Percentiles rank a stretch among this genome's conserved stretches.
phyloP scores from a whole-genome alignment of 225 moss, liverwort and hornwort genomes.

The Bryoerythrophyllum caledonicum region DNA sequence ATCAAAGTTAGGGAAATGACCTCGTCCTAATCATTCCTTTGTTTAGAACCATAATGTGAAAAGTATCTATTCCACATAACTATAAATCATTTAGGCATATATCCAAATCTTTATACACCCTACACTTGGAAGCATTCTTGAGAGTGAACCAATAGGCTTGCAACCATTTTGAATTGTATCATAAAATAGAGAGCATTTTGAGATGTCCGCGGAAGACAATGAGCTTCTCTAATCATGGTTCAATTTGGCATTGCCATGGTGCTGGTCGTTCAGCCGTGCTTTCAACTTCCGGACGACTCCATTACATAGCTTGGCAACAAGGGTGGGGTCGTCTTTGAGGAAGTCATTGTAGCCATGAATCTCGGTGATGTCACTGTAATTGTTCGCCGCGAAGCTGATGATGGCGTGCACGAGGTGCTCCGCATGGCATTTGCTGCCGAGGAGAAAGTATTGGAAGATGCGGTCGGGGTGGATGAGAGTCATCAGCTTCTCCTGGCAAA shows the following conservation, averaged over 20 bases:
- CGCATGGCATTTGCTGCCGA: slow-evolving; percentile 35
- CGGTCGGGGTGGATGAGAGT: slow-evolving; percentile 44
- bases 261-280: slow-evolving; percentile 33
- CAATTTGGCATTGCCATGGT: background rate
- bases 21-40: too few species aligned
- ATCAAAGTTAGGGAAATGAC: too few species aligned
- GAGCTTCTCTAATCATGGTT: background rate
- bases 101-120: too few species aligned
- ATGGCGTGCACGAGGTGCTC: slow-evolving; percentile 52
- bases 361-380: slow-evolving; percentile 35
- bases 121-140: too few species aligned
- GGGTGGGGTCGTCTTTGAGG: slow-evolving; percentile 44
- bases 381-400: slow-evolving; percentile 28
- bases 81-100: too few species aligned
- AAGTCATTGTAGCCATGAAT: slow-evolving; percentile 41
- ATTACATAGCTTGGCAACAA: slow-evolving; percentile 50
- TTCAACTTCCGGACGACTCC: slow-evolving; percentile 47
- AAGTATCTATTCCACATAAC: too few species aligned
- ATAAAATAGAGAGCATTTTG: too few species aligned
- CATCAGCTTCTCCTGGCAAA: slow-evolving; percentile 50
- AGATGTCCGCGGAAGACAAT: too few species aligned
- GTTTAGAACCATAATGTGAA: too few species aligned
- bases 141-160: too few species aligned
- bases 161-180: too few species aligned
- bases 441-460: slow-evolving; percentile 42